These are phyloP conservation scores for Globisporangium solare DNA, from an alignment of 352 stramenopile genomes.

Conservation along the genomic window DNA sequence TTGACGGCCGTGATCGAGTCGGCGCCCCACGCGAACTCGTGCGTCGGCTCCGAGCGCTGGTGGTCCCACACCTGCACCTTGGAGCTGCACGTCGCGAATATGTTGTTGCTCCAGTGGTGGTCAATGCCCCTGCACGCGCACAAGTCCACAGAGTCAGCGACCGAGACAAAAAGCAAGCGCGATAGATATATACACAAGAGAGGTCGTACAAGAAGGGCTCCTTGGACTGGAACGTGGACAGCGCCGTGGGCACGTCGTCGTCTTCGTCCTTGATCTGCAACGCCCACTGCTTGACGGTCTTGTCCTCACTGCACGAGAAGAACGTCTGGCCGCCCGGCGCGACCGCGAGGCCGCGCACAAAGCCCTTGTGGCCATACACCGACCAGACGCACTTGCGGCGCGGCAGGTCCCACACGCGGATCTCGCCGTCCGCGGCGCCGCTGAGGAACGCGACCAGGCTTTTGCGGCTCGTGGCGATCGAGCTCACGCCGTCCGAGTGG, in stretches of 20 bases:
- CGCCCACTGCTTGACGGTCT: slow-evolving; percentile 92
- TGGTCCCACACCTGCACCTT: slow-evolving; percentile 97
- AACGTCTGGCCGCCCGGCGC: slow-evolving; percentile 80
- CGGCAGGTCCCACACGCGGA: slow-evolving; percentile 97
- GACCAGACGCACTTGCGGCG: slow-evolving; percentile 92
- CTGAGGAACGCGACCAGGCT: slow-evolving; percentile 87
- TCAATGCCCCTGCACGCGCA: slow-evolving; percentile 91
- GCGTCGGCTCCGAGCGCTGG: slow-evolving; percentile 89
- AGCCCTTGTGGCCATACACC: slow-evolving; percentile 90
- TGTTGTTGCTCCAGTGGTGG: slow-evolving; percentile 94
- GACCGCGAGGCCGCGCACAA: slow-evolving; percentile 90
- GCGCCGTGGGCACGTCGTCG: slow-evolving; percentile 59
- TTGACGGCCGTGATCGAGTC: slow-evolving; percentile 94
- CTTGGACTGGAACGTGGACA: slow-evolving; percentile 80
- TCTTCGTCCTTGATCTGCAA: slow-evolving; percentile 66
- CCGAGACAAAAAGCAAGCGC: neutral
- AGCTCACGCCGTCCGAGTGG: slow-evolving; percentile 96
- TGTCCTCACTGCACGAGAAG: slow-evolving; percentile 94
- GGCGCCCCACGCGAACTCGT: slow-evolving; percentile 91
- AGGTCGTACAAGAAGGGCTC: slow-evolving; percentile 73
- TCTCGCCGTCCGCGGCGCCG: slow-evolving; percentile 90
- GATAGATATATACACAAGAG: neutral
- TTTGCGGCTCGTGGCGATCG: slow-evolving; percentile 87
- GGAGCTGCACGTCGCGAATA: slow-evolving; percentile 91
- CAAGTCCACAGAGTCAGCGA: slow-evolving; percentile 1